Evolutionary conservation across 495 filamentous ascomycete genomes (phyloP).

Genomic region (Talaromyces wortmannii): DNA sequence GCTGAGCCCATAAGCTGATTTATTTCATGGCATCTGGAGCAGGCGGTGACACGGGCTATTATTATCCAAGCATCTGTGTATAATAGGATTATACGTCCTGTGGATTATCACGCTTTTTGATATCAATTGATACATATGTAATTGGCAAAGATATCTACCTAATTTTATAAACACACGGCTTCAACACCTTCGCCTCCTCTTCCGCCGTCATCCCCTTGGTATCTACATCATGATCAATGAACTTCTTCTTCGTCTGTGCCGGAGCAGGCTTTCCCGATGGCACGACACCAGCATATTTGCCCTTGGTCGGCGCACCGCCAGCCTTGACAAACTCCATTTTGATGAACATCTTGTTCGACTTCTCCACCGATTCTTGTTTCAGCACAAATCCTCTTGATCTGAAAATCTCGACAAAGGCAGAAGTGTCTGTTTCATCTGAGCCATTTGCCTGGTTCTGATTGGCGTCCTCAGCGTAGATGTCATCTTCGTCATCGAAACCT

Average conservation of each 20-base stretch:
- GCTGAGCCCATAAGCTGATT: too few species aligned
- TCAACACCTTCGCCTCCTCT: constrained; percentile 66
- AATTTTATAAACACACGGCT: constrained; percentile 96
- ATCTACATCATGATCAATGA: constrained; percentile 40
- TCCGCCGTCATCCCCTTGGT: constrained; percentile 41
- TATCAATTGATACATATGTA: too few species aligned
- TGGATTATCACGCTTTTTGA: neutral
- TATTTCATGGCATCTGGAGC: too few species aligned
- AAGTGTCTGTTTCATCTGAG: constrained; percentile 69
- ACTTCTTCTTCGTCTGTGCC: constrained; percentile 47
- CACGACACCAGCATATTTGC: constrained; percentile 52
- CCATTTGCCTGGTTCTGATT: constrained; percentile 16
- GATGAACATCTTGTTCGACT: constrained; percentile 97
- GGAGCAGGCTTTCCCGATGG: constrained; percentile 18
- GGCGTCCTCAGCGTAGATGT: constrained; percentile 41
- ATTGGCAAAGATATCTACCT: constrained; percentile 39
- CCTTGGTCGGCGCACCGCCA: constrained; percentile 52
- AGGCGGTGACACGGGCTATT: too few species aligned
- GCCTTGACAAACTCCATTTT: constrained; percentile 89
- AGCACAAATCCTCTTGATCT: constrained; percentile 71
- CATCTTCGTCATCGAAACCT: constrained; percentile 27
- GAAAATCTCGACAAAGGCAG: constrained; percentile 82
- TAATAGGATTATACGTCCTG: too few species aligned
- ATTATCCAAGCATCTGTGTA: too few species aligned
- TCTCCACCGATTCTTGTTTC: constrained; percentile 56